A percentile compares a stretch with the other conserved stretches of the same genome.
phyloP scores from a whole-genome alignment of 202 grass and related monocot species.

The Elaeis oleifera region DNA sequence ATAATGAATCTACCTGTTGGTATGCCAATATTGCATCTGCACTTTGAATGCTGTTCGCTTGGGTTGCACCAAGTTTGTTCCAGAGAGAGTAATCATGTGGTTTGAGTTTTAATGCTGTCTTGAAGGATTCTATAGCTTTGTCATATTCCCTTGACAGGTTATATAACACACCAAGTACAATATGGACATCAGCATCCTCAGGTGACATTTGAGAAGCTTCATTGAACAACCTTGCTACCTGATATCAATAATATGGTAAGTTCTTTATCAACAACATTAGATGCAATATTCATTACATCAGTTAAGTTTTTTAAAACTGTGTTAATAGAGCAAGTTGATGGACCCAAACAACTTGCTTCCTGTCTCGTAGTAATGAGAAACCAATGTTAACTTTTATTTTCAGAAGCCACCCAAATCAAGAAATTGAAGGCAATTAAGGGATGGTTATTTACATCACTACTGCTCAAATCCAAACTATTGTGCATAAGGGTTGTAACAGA shows the following conservation, averaged over 20 bases:
- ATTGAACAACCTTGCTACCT: conserved; percentile 87
- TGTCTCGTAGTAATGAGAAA: too few species aligned
- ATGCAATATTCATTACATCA: too few species aligned
- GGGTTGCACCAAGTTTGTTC: conserved; percentile 99
- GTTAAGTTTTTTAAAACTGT: too few species aligned
- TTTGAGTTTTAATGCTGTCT: conserved; percentile 74
- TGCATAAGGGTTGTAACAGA: background rate
- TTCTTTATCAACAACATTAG: too few species aligned
- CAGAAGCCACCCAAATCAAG: too few species aligned
- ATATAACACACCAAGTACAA: conserved; percentile 94
- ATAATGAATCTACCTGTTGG: conserved; percentile 55
- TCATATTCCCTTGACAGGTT: conserved; percentile 99
- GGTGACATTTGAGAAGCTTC: conserved; percentile 92
- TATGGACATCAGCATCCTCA: conserved; percentile 92
- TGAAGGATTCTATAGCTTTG: conserved; percentile 86
- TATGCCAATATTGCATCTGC: conserved; percentile 91
- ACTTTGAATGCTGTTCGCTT: conserved; percentile 95
- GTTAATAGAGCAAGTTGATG: too few species aligned
- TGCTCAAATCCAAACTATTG: background rate
- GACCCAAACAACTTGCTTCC: too few species aligned
- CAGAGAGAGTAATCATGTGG: conserved; percentile 94
- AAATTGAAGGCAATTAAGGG: too few species aligned
- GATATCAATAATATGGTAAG: conserved; percentile 13
- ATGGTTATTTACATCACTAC: too few species aligned
- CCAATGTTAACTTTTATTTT: too few species aligned